Percentiles rank a stretch among this genome's conserved stretches.
Evolutionary conservation across 2,329 filamentous ascomycete genomes (phyloP).

Genomic region (Onygena corvina): DNA sequence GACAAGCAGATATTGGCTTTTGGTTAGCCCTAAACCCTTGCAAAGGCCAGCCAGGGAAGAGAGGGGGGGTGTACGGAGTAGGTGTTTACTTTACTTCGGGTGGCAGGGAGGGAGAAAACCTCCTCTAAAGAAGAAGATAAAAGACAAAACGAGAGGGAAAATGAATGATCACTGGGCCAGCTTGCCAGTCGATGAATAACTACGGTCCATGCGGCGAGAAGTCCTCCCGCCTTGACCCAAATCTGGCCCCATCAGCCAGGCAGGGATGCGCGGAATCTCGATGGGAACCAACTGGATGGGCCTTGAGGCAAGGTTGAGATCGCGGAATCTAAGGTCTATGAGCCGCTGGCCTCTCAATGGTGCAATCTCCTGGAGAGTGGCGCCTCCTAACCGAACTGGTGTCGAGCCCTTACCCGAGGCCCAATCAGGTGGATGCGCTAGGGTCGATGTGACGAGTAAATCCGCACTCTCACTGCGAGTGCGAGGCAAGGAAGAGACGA

Average conservation of each 20-base stretch:
- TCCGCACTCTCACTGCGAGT: background rate
- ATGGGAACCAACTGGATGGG: conserved; percentile 10
- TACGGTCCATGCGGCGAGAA: background rate
- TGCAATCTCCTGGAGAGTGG: conserved; percentile 4
- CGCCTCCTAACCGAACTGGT: conserved; percentile 5
- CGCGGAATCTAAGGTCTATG: conserved; percentile 11
- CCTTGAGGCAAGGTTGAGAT: conserved; percentile 12
- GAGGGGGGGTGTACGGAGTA: background rate
- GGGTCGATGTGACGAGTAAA: conserved; percentile 1
- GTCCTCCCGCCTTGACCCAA: background rate
- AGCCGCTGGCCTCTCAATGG: conserved; percentile 11
- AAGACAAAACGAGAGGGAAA: background rate
- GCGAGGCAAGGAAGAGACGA: background rate
- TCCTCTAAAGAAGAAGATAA: background rate
- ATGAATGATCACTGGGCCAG: background rate
- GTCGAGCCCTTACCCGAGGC: background rate
- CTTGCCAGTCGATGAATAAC: background rate
- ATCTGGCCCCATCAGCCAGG: conserved; percentile 1
- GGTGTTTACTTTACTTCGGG: too few relatives aligned
- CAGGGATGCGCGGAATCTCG: conserved; percentile 5
- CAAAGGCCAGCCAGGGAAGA: background rate
- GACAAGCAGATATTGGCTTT: conserved; percentile 1
- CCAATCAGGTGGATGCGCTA: background rate
- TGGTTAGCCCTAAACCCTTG: background rate
- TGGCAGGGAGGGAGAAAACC: too few relatives aligned